Percentiles rank a stretch among this genome's conserved stretches.
phyloP scores from a whole-genome alignment of 371 early-diverging fungal genomes.

The Mucor ambiguus region DNA sequence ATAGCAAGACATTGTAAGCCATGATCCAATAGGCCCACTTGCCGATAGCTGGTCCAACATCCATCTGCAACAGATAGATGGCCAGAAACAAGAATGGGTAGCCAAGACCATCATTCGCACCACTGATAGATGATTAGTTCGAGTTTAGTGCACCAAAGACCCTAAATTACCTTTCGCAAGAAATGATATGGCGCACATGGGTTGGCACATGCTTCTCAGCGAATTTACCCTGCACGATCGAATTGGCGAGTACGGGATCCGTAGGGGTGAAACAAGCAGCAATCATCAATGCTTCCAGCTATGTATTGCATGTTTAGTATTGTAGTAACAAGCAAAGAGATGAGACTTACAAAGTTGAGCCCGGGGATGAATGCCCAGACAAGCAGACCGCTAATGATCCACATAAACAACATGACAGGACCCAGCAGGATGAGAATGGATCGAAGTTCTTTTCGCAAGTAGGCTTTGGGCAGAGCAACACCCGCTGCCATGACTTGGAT shows the following conservation, averaged over 20 bases:
- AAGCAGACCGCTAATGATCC: constrained; percentile 37
- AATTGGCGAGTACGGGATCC: constrained; percentile 80
- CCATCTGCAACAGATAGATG: constrained; percentile 66
- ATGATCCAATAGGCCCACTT: constrained; percentile 75
- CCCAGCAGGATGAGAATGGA: constrained; percentile 72
- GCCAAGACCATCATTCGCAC: constrained; percentile 85
- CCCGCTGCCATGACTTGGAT: constrained; percentile 87
- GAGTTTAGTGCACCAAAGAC: not conserved
- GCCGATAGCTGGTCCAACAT: constrained; percentile 64
- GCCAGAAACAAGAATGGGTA: constrained; percentile 88
- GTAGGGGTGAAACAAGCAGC: constrained; percentile 56
- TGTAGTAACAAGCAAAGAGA: not conserved
- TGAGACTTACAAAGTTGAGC: constrained; percentile 34
- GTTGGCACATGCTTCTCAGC: constrained; percentile 87
- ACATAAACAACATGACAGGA: constrained; percentile 82
- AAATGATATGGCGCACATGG: constrained; percentile 80
- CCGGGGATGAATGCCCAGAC: constrained; percentile 43
- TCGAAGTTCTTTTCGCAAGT: constrained; percentile 57
- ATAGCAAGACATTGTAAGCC: constrained; percentile 74
- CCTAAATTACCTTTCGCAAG: constrained; percentile 68
- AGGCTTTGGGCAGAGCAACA: constrained; percentile 58
- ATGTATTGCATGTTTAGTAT: not conserved
- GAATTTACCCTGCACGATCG: constrained; percentile 93
- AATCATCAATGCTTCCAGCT: constrained; percentile 47
- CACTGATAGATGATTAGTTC: constrained; percentile 37